Evolutionary conservation across 164 flowering plant species (phyloP), one percentile per base, ranked within the genome.

Genomic region (Vitis riparia): DNA sequence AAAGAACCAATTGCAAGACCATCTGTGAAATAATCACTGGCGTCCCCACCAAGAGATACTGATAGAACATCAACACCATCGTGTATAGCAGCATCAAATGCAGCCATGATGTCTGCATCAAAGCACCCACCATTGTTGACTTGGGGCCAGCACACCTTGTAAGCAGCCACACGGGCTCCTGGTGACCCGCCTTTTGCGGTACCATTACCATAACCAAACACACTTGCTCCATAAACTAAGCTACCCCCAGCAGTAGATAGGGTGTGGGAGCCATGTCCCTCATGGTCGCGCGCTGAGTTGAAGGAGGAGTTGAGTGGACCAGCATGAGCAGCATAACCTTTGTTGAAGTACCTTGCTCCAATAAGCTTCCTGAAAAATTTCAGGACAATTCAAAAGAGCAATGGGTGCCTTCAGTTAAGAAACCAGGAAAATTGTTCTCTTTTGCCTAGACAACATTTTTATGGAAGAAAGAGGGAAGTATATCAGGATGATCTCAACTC

Each of bases 231-330:
- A 0, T 75, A 59, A 3, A 90, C 93, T 68, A 87, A 83, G 23
- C 62, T 81, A 5, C 97, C 94, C 0, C 86, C 97, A 7, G 93
- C 93, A 0, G 91, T 92, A 0, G 97, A 90, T 11, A 92, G 71
- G 5, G 97, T 92, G 76, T 90, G 94, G n/a, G 87, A 55, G 1
- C 97, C 97, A 68, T 92, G 97, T 11, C 97, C 97, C 0, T 74
- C 84, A 0, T 23, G 1, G 78, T 92, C 94, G 0, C 88, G 80
- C 27, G 86, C 76, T 0, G 85, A 73, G 17, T 29, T 0, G 29
- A 62, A 69, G 9, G 75, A 12, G 23, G 75, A 52, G 53, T 78
- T 81, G 4, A 64, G 65, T 0, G 51, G 2, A 3, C 81, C 81
- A 0, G 27, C 80, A 3, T 10, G 62, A 6, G 83, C 70, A 4